Evolutionary conservation across 441 rosid species (phyloP).

Genomic region (Raphanus hybrid): DNA sequence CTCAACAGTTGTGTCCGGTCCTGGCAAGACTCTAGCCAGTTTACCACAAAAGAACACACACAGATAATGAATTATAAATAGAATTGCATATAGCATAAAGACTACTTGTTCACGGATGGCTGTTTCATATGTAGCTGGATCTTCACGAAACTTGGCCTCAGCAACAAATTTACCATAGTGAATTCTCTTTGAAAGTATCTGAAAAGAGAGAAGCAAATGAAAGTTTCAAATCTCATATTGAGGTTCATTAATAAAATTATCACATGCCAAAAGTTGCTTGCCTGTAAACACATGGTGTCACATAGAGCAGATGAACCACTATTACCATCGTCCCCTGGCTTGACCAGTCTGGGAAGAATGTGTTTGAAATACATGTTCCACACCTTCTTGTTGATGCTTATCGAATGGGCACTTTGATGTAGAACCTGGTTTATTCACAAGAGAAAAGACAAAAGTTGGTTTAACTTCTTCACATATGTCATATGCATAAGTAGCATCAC

Average conservation of each 20-base stretch:
- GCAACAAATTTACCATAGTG: slow-evolving; percentile 91
- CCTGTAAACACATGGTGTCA: slow-evolving; percentile 64
- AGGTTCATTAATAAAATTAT: not conserved
- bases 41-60: slow-evolving; percentile 10
- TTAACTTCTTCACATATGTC: not conserved
- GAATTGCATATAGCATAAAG: not conserved
- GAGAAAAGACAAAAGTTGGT: not conserved
- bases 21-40: slow-evolving; percentile 45
- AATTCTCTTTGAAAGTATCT: slow-evolving; percentile 87
- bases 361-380: slow-evolving; percentile 88
- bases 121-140: slow-evolving; percentile 59
- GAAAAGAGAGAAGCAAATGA: slow-evolving; percentile 28
- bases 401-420: slow-evolving; percentile 67
- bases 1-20: slow-evolving; percentile 63
- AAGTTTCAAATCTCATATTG: not conserved
- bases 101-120: slow-evolving; percentile 77
- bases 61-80: not conserved
- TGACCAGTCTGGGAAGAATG: slow-evolving; percentile 75
- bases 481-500: not conserved
- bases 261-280: slow-evolving; percentile 34
- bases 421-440: slow-evolving; percentile 59
- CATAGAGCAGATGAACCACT: slow-evolving; percentile 86
- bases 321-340: slow-evolving; percentile 87
- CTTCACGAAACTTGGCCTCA: slow-evolving; percentile 77
- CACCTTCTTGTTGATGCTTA: slow-evolving; percentile 76